Percentiles rank a stretch among this genome's conserved stretches.
These are phyloP conservation scores for Petunia axillaris DNA, from an alignment of 257 asterid species.

Conservation along the genomic window DNA sequence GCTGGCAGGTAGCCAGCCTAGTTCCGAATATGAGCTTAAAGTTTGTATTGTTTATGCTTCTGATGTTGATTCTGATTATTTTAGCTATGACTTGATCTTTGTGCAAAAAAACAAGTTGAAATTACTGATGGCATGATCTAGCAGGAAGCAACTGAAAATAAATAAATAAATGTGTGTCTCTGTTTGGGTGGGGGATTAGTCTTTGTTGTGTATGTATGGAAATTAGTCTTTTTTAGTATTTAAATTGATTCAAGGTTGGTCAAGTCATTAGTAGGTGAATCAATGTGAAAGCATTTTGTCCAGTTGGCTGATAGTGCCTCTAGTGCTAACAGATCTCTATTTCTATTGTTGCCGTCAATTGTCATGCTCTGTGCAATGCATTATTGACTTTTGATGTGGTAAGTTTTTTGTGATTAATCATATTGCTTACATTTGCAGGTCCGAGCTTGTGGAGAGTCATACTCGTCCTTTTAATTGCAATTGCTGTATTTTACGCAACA, in stretches of 20 bases:
- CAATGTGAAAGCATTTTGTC: not conserved
- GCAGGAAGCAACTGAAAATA: not conserved
- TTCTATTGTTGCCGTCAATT: not conserved
- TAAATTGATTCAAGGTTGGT: too few relatives aligned
- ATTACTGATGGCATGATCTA: constrained; percentile 5
- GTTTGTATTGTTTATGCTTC: not conserved
- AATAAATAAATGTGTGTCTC: too few relatives aligned
- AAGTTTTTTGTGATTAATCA: constrained; percentile 12
- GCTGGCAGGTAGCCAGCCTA: constrained; percentile 13
- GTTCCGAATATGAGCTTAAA: not conserved
- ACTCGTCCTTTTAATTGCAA: constrained; percentile 56
- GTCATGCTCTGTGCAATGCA: not conserved
- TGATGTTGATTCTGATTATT: constrained; percentile 1
- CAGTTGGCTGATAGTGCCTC: not conserved
- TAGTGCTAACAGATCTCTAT: not conserved
- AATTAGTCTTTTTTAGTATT: not conserved
- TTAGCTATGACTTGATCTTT: not conserved
- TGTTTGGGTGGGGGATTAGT: too few relatives aligned
- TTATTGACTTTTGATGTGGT: not conserved
- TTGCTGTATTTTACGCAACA: constrained; percentile 54
- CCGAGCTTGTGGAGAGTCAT: constrained; percentile 59
- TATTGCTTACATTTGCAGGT: constrained; percentile 51
- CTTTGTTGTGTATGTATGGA: not conserved
- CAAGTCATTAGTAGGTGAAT: too few relatives aligned
- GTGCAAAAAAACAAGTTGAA: not conserved